Evolutionary conservation across 148 eudicot genomes (phyloP).

Genomic region (Amaranthus palmeri): DNA sequence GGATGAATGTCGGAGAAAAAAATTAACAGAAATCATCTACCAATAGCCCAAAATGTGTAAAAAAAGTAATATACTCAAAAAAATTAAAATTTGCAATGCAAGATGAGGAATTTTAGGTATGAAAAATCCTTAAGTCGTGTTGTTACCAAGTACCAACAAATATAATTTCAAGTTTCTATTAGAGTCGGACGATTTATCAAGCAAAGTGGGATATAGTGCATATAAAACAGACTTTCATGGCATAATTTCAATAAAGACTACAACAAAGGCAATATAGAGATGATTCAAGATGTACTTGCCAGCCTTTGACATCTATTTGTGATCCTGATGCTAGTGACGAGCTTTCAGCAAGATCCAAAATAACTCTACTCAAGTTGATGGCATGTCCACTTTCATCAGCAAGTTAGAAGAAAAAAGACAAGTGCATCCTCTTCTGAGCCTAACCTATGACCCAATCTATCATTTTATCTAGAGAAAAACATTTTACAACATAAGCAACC

Average conservation of each 20-base stretch:
- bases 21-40: not conserved
- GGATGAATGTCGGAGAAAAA: not conserved
- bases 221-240: not conserved
- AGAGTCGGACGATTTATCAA: not conserved
- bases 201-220: not conserved
- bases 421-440: slow-evolving; percentile 39
- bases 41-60: not conserved
- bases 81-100: not conserved
- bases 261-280: slow-evolving; percentile 37
- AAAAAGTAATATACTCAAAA: not conserved
- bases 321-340: slow-evolving; percentile 73
- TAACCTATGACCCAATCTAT: slow-evolving; percentile 28
- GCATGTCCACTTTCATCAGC: slow-evolving; percentile 82
- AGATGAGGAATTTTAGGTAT: not conserved
- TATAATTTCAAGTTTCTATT: not conserved
- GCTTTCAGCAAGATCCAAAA: slow-evolving; percentile 38
- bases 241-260: not conserved
- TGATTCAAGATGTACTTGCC: slow-evolving; percentile 78
- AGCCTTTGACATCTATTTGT: slow-evolving; percentile 64
- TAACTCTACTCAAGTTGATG: slow-evolving; percentile 50
- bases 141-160: not conserved
- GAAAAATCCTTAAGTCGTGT: not conserved
- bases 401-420: slow-evolving; percentile 80
- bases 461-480: not conserved
- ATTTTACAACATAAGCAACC: not conserved